Conservation (phyloP, 371 early-diverging fungal species). For the Mucor sp. region DNA sequence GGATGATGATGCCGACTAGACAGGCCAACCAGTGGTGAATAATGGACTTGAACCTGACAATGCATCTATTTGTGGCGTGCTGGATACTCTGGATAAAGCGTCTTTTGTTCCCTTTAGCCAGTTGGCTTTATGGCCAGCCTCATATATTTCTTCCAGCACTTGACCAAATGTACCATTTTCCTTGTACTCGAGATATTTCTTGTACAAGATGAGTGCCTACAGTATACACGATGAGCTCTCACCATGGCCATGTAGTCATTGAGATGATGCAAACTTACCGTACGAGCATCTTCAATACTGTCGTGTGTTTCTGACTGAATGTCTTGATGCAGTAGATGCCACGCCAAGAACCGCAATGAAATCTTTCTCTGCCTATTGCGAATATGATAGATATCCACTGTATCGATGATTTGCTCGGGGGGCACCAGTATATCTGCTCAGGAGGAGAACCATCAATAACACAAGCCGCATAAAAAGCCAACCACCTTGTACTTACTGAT, state of each 20-base stretch:
- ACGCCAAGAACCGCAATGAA: slow-evolving; percentile 89
- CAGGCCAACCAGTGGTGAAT: slow-evolving; percentile 19
- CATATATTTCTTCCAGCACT: slow-evolving; percentile 82
- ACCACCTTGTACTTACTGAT: slow-evolving; percentile 60
- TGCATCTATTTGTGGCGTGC: slow-evolving; percentile 22
- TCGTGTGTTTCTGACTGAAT: slow-evolving; percentile 91
- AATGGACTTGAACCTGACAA: slow-evolving; percentile 7
- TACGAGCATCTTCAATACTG: slow-evolving; percentile 91
- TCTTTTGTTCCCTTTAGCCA: slow-evolving; percentile 56
- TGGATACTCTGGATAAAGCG: slow-evolving; percentile 16
- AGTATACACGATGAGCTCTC: neutral
- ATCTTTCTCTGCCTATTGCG: slow-evolving; percentile 79
- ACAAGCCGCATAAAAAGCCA: neutral
- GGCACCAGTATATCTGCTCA: slow-evolving; percentile 80
- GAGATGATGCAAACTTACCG: slow-evolving; percentile 49
- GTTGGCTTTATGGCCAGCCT: slow-evolving; percentile 71
- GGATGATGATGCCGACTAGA: neutral
- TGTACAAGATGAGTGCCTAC: slow-evolving; percentile 82
- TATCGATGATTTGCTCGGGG: slow-evolving; percentile 86
- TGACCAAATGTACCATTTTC: slow-evolving; percentile 69
- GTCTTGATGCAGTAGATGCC: slow-evolving; percentile 82
- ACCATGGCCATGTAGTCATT: too few species aligned
- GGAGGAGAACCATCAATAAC: neutral
- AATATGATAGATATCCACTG: slow-evolving; percentile 87
- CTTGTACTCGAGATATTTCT: slow-evolving; percentile 71